Evolutionary conservation across 768 basidiomycete species (phyloP), one percentile per base, ranked within the genome.

Genomic region (Agrocybe pediades): DNA sequence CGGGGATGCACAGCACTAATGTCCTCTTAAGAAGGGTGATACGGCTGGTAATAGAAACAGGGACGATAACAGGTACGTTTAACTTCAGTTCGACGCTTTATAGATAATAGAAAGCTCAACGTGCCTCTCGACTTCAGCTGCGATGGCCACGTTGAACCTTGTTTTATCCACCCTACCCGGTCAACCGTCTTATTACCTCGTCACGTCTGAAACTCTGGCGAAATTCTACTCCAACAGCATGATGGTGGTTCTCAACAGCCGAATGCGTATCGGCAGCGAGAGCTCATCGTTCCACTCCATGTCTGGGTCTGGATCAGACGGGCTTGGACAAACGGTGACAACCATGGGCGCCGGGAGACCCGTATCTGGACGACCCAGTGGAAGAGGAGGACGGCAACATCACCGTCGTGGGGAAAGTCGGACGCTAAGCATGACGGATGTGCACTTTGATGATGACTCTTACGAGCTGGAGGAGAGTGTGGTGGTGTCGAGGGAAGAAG

Each of bases 151-250:
- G 13, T 30, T 60, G 3, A 55, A 60, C 40, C 54, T 63, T 21
- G 29, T 49, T 21, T 29, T 63, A 0, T 27, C 43, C 30, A 23
- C 55, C 11, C 51, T 57, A 2, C 53, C 48, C 3, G 45, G 47
- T 8, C 49, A 55, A 15, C 51, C 58, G 2, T 49, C 50, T 1
- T 58, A 50, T 11, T 63, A 53, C 41, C 42, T 51, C 20, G 48
- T 47, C 13, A 33, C 56, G 6, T 55, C 54, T 1, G 54, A 45
- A 21, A 39, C 57, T 5, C 51, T 63, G 4, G 62, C 53, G 3
- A 60, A 60, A 42, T 48, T 63, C 11, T 63, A 63, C 33, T 55
- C 53, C 1, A 55, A 55, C 41, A 49, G 47, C 19, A 55, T 55
- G 53, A 55, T 55, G 53, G 53, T 44, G 6, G 42, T 55, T 6